A percentile compares a stretch with the other conserved stretches of the same genome.
phyloP scores from a whole-genome alignment of 1,284 basidiomycete species.

The Cutaneotrichosporon sp. region DNA sequence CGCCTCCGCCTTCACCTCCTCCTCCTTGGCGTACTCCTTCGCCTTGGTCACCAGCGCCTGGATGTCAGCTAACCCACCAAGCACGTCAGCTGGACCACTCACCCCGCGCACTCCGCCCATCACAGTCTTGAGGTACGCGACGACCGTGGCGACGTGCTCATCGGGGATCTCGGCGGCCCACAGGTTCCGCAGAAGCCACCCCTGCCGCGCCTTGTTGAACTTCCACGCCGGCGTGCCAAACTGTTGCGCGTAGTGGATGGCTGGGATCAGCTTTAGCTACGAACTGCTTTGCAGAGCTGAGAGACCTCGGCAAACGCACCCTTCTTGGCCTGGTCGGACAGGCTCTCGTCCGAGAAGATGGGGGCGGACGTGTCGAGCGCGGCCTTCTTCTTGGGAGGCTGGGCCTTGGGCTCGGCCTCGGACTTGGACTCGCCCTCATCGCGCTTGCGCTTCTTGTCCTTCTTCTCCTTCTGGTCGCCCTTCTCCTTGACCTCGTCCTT shows the following conservation, averaged over 20 bases:
- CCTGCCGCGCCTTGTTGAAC: conserved; percentile 78
- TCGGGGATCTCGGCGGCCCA: conserved; percentile 62
- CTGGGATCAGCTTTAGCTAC: conserved; percentile 53
- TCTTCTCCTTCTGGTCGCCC: conserved; percentile 21
- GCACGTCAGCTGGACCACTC: conserved; percentile 12
- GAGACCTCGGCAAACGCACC: conserved; percentile 49
- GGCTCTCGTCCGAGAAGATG: conserved; percentile 56
- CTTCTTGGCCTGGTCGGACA: conserved; percentile 64
- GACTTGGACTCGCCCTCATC: too few relatives aligned
- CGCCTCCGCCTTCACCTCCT: conserved; percentile 2
- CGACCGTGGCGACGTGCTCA: conserved; percentile 32
- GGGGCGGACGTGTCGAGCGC: conserved; percentile 4
- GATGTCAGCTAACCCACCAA: not conserved
- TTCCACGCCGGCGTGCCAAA: conserved; percentile 61
- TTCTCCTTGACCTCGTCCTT: conserved; percentile 6
- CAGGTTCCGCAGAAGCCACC: conserved; percentile 74
- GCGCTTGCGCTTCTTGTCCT: conserved; percentile 23
- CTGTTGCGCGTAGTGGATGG: conserved; percentile 61
- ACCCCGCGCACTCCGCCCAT: conserved; percentile 38
- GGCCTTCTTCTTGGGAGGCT: conserved; percentile 10
- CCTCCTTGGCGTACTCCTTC: conserved; percentile 20
- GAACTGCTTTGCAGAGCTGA: conserved; percentile 29
- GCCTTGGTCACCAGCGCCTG: conserved; percentile 28
- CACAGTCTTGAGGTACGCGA: conserved; percentile 42
- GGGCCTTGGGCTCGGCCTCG: not conserved